Evolutionary conservation across 345 rosid species (phyloP), one percentile per base, ranked within the genome.

Genomic region (Gossypium bickii): DNA sequence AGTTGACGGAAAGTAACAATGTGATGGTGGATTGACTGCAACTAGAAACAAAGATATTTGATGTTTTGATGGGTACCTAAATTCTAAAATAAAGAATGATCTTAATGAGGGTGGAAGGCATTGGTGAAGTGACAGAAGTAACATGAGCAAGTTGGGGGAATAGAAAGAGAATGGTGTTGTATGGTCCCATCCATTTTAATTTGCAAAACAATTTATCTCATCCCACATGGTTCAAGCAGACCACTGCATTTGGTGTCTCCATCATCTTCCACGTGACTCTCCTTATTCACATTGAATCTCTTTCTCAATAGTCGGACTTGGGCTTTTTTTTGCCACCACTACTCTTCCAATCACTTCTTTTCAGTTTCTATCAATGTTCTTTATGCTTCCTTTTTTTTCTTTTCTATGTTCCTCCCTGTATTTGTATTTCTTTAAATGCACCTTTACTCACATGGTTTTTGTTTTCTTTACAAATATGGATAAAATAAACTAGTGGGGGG

Each of bases 221-320:
- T 12, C 51, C 10, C 17, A 51, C 55, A 51, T 78, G 77, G 62
- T 5, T 4, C 41, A 34, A 34, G 41, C 41, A 34, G 41, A 34
- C 43, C 76, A 65, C 43, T 45, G 34, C 65, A 16, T 22, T 41
- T 58, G 51, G 8, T 29, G 43, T n/a, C 66, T 20, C 44, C 20
- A 2, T 22, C 75, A 58, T 58, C 55, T 44, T 58, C 66, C 75
- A 58, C 66, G 75, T 72, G 75, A 72, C 65, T 13, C 41, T 27
- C 1, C 6, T 13, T 27, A 9, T 47, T 47, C 51, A 12, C 51
- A 12, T 12, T 2, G 24, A 63, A 63, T 34, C 4, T 17, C 2
- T n/a, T 5, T 34, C 41, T 34, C 41, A 4, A 43, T 38, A 7
- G 41, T 2, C 1, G 24, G 48, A 16, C 22, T 17, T 63, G 9